Conservation (phyloP, 345 rosid genomes). For the Theobroma cacao region DNA sequence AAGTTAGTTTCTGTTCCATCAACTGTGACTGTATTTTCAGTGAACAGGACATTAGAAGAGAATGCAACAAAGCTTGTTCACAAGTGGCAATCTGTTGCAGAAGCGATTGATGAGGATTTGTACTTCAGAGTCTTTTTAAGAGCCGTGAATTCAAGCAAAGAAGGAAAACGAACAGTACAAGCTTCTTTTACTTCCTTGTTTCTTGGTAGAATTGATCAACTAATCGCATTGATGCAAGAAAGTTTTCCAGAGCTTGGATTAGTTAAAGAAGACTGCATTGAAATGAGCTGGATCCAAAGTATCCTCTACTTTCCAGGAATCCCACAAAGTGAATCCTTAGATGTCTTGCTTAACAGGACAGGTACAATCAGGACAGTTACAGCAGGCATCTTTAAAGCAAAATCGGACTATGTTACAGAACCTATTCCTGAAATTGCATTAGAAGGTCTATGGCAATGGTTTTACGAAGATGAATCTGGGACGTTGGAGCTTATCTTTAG, state of each 20-base stretch:
- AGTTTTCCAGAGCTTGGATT: slow-evolving; percentile 54
- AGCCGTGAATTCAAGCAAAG: slow-evolving; percentile 40
- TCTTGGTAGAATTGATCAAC: not conserved
- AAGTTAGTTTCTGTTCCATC: too few relatives aligned
- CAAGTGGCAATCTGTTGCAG: too few relatives aligned
- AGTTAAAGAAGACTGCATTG: slow-evolving; percentile 35
- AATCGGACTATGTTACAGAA: slow-evolving; percentile 3
- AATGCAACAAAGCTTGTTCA: too few relatives aligned
- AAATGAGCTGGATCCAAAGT: slow-evolving; percentile 51
- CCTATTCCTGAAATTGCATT: not conserved
- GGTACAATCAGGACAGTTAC: not conserved
- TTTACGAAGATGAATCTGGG: not conserved
- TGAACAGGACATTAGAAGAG: too few relatives aligned
- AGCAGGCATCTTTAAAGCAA: not conserved
- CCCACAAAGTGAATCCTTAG: not conserved
- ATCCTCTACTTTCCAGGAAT: not conserved
- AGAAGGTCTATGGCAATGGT: not conserved
- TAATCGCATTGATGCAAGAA: not conserved
- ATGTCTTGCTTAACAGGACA: not conserved
- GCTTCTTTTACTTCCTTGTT: not conserved
- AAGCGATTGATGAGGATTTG: slow-evolving; percentile 25
- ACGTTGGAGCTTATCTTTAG: not conserved
- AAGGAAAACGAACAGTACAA: not conserved
- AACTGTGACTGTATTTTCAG: too few relatives aligned
- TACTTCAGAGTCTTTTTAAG: slow-evolving; percentile 51